A percentile compares a stretch with the other conserved stretches of the same genome.
phyloP scores from a whole-genome alignment of 179 eudicot species.

The Nepenthes alata region DNA sequence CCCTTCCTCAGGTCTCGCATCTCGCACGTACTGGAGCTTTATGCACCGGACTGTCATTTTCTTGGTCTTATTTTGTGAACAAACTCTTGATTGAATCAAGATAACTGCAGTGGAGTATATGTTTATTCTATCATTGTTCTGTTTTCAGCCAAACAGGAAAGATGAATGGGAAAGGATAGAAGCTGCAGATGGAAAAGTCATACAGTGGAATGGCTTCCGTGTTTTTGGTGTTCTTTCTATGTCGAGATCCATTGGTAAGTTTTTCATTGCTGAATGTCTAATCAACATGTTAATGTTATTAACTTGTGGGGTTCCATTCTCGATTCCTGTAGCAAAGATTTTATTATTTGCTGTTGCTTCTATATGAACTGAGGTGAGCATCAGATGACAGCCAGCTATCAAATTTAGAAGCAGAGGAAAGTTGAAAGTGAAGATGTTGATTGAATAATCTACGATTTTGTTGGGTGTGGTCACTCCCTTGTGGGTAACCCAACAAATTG shows the following conservation, averaged over 20 bases:
- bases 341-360: no score
- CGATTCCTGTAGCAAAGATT: not conserved
- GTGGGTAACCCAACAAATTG: no score
- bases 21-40: no score
- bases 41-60: no score
- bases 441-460: no score
- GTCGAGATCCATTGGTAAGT: constrained; percentile 82
- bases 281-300: not conserved
- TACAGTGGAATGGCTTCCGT: constrained; percentile 74
- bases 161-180: constrained; percentile 78
- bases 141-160: constrained; percentile 61
- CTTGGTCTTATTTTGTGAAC: not conserved
- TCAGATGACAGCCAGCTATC: no score
- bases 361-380: no score
- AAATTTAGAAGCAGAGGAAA: no score
- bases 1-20: no score
- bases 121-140: not conserved
- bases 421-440: no score
- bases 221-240: constrained; percentile 82
- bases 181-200: constrained; percentile 72
- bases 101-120: not conserved
- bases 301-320: not conserved
- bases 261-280: not conserved
- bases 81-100: not conserved
- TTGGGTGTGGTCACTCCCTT: no score